Evolutionary conservation across 352 stramenopile species (phyloP).

Genomic region (Phytopythium kandeliae): DNA sequence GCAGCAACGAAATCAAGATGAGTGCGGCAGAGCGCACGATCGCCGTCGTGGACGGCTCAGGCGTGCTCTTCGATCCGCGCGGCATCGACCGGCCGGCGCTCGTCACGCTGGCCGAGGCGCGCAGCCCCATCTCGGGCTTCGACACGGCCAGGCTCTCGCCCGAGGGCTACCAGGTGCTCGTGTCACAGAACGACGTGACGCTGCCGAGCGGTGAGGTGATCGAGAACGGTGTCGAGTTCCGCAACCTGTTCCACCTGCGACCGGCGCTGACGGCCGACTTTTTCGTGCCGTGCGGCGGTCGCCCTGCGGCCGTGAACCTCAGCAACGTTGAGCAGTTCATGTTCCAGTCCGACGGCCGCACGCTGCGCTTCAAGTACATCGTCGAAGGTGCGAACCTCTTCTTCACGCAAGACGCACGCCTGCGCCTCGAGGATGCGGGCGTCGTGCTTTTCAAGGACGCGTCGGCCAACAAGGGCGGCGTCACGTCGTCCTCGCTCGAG

Average conservation of each 20-base stretch:
- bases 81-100: constrained; percentile 92
- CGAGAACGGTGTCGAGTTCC: constrained; percentile 93
- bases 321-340: constrained; percentile 93
- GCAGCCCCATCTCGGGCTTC: constrained; percentile 89
- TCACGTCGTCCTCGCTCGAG: constrained; percentile 76
- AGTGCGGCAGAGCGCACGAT: constrained; percentile 94
- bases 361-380: constrained; percentile 92
- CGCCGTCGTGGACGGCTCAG: constrained; percentile 92
- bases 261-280: constrained; percentile 90
- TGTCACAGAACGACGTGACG: constrained; percentile 68
- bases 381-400: constrained; percentile 98
- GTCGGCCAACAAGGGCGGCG: constrained; percentile 87
- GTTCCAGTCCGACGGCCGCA: constrained; percentile 57
- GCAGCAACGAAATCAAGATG: constrained; percentile 98
- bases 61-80: constrained; percentile 92
- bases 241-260: constrained; percentile 97
- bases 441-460: constrained; percentile 98
- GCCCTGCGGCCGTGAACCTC: constrained; percentile 94
- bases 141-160: constrained; percentile 64
- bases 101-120: constrained; percentile 87
- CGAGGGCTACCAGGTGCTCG: constrained; percentile 60
- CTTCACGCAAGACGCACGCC: constrained; percentile 92
- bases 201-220: constrained; percentile 63
- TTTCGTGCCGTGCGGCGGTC: constrained; percentile 95
- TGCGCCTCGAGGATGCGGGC: constrained; percentile 92